Percentiles rank a stretch among this genome's conserved stretches.
Evolutionary conservation across 495 filamentous ascomycete species (phyloP).

Genomic region (Aspergillus hancockii): DNA sequence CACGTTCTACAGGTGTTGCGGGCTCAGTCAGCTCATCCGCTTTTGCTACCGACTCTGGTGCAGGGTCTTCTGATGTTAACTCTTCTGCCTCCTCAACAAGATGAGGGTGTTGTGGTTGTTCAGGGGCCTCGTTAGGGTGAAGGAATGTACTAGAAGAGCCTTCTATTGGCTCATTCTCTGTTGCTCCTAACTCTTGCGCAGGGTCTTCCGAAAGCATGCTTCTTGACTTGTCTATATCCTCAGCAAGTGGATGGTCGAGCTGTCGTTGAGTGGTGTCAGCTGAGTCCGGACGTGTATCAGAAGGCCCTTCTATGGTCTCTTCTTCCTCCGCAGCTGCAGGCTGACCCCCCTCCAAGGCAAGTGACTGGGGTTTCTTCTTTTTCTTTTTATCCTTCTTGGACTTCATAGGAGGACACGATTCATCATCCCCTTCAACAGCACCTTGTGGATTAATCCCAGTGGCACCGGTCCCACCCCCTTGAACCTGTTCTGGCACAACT

Average conservation of each 20-base stretch:
- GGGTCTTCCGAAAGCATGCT: not conserved
- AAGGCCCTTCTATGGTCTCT: constrained; percentile 5
- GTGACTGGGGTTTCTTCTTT: constrained; percentile 38
- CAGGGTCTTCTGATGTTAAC: not conserved
- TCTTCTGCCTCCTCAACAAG: not conserved
- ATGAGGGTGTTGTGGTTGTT: constrained; percentile 23
- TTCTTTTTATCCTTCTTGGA: constrained; percentile 29
- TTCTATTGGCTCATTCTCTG: constrained; percentile 13
- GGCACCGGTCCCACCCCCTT: not conserved
- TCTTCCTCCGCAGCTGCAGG: constrained; percentile 5
- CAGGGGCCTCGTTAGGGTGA: constrained; percentile 25
- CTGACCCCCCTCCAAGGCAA: constrained; percentile 20
- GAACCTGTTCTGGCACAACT: not conserved
- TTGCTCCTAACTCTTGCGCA: not conserved
- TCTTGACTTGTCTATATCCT: not conserved
- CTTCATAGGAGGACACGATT: constrained; percentile 11
- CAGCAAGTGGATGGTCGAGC: not conserved
- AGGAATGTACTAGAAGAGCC: constrained; percentile 15
- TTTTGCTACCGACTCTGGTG: not conserved
- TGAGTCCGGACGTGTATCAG: constrained; percentile 25
- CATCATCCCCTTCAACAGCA: constrained; percentile 9
- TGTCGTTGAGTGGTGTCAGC: constrained; percentile 28
- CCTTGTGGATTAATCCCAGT: constrained; percentile 5
- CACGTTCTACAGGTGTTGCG: constrained; percentile 3
- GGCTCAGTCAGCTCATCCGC: constrained; percentile 13